These are phyloP conservation scores for Coemansia sp. DNA, from an alignment of 371 early-diverging fungal genomes.

Conservation along the genomic window DNA sequence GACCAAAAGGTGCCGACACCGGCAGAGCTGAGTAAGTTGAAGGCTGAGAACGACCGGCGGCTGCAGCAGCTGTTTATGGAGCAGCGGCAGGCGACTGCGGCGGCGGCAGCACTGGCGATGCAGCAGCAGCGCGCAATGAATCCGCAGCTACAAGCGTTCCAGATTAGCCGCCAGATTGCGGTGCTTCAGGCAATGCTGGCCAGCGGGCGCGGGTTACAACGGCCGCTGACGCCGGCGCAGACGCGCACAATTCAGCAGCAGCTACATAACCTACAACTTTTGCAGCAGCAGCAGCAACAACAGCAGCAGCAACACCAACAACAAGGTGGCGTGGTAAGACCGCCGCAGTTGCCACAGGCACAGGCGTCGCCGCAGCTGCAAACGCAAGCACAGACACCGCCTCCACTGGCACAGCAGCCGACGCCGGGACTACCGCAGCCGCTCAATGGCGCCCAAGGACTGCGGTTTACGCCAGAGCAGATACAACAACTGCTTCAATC, in stretches of 20 bases:
- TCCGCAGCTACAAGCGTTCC: constrained; percentile 27
- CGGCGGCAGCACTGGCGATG: constrained; percentile 57
- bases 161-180: constrained; percentile 24
- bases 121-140: constrained; percentile 35
- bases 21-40: constrained; percentile 68
- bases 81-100: constrained; percentile 64
- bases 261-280: constrained; percentile 21
- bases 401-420: constrained; percentile 17
- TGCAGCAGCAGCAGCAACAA: constrained; percentile 17
- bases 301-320: constrained; percentile 14
- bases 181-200: constrained; percentile 38
- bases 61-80: constrained; percentile 67
- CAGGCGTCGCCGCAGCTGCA: constrained; percentile 18
- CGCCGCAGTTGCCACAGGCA: constrained; percentile 4
- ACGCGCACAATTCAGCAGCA: constrained; percentile 32
- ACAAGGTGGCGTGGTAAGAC: neutral
- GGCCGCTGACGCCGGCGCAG: constrained; percentile 34
- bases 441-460: constrained; percentile 12
- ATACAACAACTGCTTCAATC: constrained; percentile 39
- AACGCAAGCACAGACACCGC: constrained; percentile 15
- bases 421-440: constrained; percentile 14
- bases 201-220: constrained; percentile 23
- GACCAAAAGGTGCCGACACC: constrained; percentile 65
- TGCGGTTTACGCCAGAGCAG: constrained; percentile 42
- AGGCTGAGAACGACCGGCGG: constrained; percentile 72